A percentile compares a stretch with the other conserved stretches of the same genome.
These are phyloP conservation scores for Zoysia japonica DNA, from an alignment of 176 grass and related monocot species.

Conservation along the genomic window DNA sequence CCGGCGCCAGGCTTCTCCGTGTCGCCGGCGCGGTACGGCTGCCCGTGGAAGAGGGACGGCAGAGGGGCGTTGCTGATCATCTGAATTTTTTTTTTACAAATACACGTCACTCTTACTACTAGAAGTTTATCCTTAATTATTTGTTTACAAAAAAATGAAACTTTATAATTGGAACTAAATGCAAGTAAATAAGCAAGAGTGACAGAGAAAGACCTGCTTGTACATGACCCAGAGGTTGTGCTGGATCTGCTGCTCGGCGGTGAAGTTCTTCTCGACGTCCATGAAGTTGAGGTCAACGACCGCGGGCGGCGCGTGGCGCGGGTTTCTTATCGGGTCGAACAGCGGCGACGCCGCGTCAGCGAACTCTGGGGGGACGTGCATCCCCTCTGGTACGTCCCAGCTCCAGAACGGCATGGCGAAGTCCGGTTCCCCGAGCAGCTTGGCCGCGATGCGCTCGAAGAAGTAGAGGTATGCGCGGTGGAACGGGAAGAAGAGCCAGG, in stretches of 20 bases:
- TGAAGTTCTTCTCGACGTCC: background rate
- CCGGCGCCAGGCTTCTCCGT: conserved; percentile 18
- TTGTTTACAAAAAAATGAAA: background rate
- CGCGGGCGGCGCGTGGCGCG: conserved; percentile 37
- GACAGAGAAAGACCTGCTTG: conserved; percentile 20
- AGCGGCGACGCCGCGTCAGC: conserved; percentile 42
- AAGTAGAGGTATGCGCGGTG: conserved; percentile 71
- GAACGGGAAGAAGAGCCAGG: conserved; percentile 67
- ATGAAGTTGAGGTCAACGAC: conserved; percentile 40
- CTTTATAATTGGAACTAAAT: background rate
- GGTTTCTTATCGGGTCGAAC: conserved; percentile 36
- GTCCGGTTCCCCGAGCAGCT: conserved; percentile 47
- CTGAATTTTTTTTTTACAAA: conserved; percentile 28
- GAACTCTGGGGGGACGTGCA: conserved; percentile 45
- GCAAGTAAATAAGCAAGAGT: background rate
- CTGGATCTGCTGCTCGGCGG: conserved; percentile 30
- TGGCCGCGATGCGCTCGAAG: conserved; percentile 64
- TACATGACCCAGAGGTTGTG: conserved; percentile 52
- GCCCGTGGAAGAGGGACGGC: conserved; percentile 46
- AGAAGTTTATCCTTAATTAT: too few relatives aligned
- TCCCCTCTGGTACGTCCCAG: conserved; percentile 65
- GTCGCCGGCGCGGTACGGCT: conserved; percentile 40
- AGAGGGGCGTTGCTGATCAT: conserved; percentile 28
- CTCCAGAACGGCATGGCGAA: conserved; percentile 59
- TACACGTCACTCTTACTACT: background rate